A percentile compares a stretch with the other conserved stretches of the same genome.
phyloP scores from a whole-genome alignment of 2,329 filamentous ascomycete genomes.

The Alternaria alternata region DNA sequence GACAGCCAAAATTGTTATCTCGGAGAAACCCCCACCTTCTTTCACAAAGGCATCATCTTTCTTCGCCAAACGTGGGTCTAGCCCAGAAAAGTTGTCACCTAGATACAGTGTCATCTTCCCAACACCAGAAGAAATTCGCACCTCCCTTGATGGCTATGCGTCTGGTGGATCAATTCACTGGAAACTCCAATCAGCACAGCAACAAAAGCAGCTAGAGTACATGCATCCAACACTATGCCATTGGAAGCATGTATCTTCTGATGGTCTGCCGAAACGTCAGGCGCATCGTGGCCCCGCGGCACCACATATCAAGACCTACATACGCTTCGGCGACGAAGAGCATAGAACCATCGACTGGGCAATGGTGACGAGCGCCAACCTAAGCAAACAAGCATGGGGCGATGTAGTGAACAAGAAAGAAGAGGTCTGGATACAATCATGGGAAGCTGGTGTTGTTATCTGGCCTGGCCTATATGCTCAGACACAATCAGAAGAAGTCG shows the following conservation, averaged over 20 bases:
- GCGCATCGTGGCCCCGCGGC: conserved; percentile 66
- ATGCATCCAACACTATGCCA: conserved; percentile 75
- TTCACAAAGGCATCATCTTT: conserved; percentile 17
- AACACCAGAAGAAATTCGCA: conserved; percentile 78
- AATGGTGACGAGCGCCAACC: conserved; percentile 86
- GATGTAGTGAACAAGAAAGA: conserved; percentile 64
- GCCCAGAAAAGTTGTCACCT: conserved; percentile 53
- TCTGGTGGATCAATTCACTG: conserved; percentile 84
- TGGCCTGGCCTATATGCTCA: conserved; percentile 70
- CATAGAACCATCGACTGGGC: conserved; percentile 76
- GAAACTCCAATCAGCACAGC: conserved; percentile 73
- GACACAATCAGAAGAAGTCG: conserved; percentile 19
- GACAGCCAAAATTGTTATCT: neutral
- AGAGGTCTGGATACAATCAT: conserved; percentile 77
- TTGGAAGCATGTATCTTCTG: conserved; percentile 63
- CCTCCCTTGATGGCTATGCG: conserved; percentile 77
- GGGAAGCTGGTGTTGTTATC: conserved; percentile 82
- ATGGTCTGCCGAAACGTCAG: conserved; percentile 6
- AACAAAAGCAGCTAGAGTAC: conserved; percentile 77
- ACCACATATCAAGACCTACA: conserved; percentile 90
- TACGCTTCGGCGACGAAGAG: conserved; percentile 64
- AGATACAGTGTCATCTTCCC: conserved; percentile 80
- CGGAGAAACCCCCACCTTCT: neutral
- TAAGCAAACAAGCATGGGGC: conserved; percentile 91
- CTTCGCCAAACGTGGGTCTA: conserved; percentile 17